Evolutionary conservation across 78 protist genomes (phyloP).

Genomic region (Polysphondylium violaceum): DNA sequence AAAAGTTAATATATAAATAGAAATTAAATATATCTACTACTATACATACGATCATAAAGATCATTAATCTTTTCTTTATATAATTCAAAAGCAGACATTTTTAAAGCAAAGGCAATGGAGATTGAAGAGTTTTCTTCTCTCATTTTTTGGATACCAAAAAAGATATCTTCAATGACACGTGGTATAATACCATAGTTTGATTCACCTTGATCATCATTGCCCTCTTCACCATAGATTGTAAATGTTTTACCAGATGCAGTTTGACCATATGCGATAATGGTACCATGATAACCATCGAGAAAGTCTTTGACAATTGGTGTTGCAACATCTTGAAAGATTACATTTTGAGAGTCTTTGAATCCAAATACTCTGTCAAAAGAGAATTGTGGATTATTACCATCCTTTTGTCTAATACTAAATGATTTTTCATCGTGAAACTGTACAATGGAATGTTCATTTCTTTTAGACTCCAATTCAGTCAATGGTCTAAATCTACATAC

Average conservation of each 20-base stretch:
- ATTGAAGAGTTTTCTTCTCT: slow-evolving; percentile 28
- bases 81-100: slow-evolving; percentile 61
- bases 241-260: slow-evolving; percentile 91
- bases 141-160: slow-evolving; percentile 27
- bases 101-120: slow-evolving; percentile 9
- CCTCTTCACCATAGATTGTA: slow-evolving; percentile 83
- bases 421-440: slow-evolving; percentile 9
- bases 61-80: slow-evolving; percentile 71
- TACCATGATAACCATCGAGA: slow-evolving; percentile 78
- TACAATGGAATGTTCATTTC: slow-evolving; percentile 44
- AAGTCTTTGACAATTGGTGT: slow-evolving; percentile 53
- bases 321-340: slow-evolving; percentile 64
- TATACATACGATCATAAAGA: slow-evolving; percentile 69
- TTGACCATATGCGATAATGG: slow-evolving; percentile 88
- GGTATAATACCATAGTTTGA: slow-evolving; percentile 86
- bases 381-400: slow-evolving; percentile 24
- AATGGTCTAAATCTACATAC: slow-evolving; percentile 67
- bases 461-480: slow-evolving; percentile 40
- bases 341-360: not conserved
- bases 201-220: slow-evolving; percentile 18
- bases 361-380: slow-evolving; percentile 58
- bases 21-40: no score
- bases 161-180: slow-evolving; percentile 63
- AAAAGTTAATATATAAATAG: no score
- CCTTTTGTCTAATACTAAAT: slow-evolving; percentile 7